These are phyloP conservation scores for Ganoderma sinense DNA, from an alignment of 1,284 basidiomycete species.

Conservation along the genomic window DNA sequence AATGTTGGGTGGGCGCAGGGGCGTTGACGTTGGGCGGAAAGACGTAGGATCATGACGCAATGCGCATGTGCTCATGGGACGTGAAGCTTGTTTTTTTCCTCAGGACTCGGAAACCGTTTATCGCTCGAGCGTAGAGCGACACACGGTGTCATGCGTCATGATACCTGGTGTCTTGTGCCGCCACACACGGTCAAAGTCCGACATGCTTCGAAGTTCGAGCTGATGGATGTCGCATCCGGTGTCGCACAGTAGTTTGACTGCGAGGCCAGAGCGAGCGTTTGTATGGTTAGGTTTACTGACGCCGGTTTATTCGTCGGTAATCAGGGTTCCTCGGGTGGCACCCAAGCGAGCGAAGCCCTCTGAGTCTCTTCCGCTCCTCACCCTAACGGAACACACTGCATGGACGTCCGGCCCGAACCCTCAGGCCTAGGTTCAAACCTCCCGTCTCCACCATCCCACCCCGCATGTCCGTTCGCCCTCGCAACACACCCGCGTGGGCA, in stretches of 20 bases:
- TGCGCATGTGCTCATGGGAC: background rate
- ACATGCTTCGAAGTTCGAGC: background rate
- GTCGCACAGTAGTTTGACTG: background rate
- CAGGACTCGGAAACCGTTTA: background rate
- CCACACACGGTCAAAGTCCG: background rate
- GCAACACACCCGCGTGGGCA: background rate
- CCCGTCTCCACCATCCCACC: background rate
- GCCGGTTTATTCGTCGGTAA: background rate
- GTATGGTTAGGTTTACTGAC: background rate
- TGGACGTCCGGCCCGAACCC: background rate
- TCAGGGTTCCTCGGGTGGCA: background rate
- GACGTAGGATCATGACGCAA: conserved; percentile 1
- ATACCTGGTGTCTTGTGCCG: background rate
- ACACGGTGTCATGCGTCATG: background rate
- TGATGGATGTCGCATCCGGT: background rate
- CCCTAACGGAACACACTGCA: background rate
- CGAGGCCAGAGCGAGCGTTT: background rate
- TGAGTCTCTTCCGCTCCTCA: background rate
- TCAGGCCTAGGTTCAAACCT: background rate
- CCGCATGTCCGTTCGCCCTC: background rate
- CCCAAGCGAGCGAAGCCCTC: background rate
- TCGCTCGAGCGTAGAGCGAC: background rate
- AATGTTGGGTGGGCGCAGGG: background rate
- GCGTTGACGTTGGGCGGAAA: background rate
- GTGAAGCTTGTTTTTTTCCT: background rate